These are phyloP conservation scores for Daldinia loculata DNA, from an alignment of 495 filamentous ascomycete species.

Conservation along the genomic window DNA sequence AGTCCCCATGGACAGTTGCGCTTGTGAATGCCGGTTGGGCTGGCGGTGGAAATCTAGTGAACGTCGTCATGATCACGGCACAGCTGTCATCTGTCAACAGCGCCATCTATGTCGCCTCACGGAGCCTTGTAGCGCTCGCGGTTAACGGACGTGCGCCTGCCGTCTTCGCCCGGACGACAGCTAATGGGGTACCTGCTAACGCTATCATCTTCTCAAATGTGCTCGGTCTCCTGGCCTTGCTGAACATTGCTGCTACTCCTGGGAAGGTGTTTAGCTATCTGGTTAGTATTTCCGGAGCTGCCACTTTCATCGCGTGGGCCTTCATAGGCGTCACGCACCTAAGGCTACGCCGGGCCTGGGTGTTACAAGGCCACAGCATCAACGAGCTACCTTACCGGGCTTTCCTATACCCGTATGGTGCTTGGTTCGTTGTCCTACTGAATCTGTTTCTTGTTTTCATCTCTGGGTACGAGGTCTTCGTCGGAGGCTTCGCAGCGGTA, in stretches of 20 bases:
- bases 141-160: slow-evolving; percentile 55
- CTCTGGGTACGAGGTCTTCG: slow-evolving; percentile 52
- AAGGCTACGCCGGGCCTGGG: slow-evolving; percentile 68
- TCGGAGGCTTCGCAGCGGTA: slow-evolving; percentile 62
- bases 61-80: slow-evolving; percentile 72
- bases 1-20: background rate
- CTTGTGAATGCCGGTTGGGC: background rate
- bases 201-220: background rate
- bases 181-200: background rate
- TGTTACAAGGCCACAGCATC: slow-evolving; percentile 57
- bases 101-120: slow-evolving; percentile 73
- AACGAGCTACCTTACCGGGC: background rate
- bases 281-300: slow-evolving; percentile 62
- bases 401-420: background rate
- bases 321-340: slow-evolving; percentile 64
- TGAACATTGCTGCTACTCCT: background rate
- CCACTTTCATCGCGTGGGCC: slow-evolving; percentile 70
- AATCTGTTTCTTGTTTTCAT: slow-evolving; percentile 63
- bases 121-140: slow-evolving; percentile 69
- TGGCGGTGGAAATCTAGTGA: slow-evolving; percentile 70
- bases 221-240: background rate
- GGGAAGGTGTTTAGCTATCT: background rate
- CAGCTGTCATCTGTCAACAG: slow-evolving; percentile 74
- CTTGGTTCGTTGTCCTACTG: background rate
- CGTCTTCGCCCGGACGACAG: background rate